Evolutionary conservation across 2,329 filamentous ascomycete genomes (phyloP).

Genomic region (Aureobasidium musti): DNA sequence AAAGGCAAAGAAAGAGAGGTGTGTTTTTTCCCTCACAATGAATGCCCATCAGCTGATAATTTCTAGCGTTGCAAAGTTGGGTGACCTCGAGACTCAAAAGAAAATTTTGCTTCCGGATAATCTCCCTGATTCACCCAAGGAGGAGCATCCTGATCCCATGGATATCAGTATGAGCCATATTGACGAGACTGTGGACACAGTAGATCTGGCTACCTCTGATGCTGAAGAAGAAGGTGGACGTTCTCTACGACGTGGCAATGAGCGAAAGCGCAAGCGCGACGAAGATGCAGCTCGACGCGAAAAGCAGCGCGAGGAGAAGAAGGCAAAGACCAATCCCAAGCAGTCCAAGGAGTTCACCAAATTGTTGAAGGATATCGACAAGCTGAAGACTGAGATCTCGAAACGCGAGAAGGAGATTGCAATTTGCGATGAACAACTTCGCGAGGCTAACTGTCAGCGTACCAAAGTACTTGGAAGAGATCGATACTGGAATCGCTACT

Average conservation of each 20-base stretch:
- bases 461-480: constrained; percentile 90
- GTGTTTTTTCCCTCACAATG: neutral
- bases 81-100: constrained; percentile 68
- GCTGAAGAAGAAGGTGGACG: constrained; percentile 71
- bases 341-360: constrained; percentile 88
- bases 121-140: constrained; percentile 63
- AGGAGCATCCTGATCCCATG: constrained; percentile 48
- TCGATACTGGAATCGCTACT: constrained; percentile 97
- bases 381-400: constrained; percentile 77
- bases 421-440: constrained; percentile 83
- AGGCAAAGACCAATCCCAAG: constrained; percentile 58
- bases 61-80: constrained; percentile 37
- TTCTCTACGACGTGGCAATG: constrained; percentile 56
- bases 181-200: constrained; percentile 56
- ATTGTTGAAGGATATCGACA: constrained; percentile 83
- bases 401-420: constrained; percentile 84
- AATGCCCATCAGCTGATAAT: neutral
- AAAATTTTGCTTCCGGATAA: constrained; percentile 74
- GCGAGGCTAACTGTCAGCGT: constrained; percentile 89
- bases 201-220: constrained; percentile 55
- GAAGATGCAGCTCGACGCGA: constrained; percentile 66
- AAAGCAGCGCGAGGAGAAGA: constrained; percentile 64
- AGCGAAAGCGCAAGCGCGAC: constrained; percentile 56
- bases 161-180: constrained; percentile 41
- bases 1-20: constrained; percentile 63